Percentiles rank a stretch among this genome's conserved stretches.
Evolutionary conservation across 2,329 filamentous ascomycete genomes (phyloP).

Genomic region (Ilyonectria sp.): DNA sequence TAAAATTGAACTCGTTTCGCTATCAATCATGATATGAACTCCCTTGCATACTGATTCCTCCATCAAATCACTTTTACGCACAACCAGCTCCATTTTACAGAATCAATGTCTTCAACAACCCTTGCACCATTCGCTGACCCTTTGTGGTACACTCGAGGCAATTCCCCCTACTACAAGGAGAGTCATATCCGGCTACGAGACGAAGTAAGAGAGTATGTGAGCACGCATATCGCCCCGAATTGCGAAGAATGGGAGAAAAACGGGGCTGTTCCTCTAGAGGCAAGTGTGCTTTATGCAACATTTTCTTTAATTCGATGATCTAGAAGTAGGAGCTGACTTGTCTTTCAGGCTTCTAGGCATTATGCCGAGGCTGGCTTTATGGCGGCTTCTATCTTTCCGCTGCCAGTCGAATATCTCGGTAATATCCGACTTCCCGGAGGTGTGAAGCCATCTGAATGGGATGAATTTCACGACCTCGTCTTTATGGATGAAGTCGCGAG

Average conservation of each 20-base stretch:
- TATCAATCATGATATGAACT: background rate
- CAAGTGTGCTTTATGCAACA: background rate
- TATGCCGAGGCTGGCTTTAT: constrained; percentile 12
- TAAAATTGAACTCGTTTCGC: background rate
- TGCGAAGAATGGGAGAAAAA: constrained; percentile 76
- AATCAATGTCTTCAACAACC: background rate
- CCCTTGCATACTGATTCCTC: background rate
- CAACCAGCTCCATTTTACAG: background rate
- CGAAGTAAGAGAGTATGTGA: constrained; percentile 70
- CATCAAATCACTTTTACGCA: background rate
- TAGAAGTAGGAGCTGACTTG: background rate
- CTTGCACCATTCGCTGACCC: constrained; percentile 5
- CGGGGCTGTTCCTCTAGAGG: constrained; percentile 64
- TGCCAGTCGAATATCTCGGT: background rate
- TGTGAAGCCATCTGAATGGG: constrained; percentile 64
- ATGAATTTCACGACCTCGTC: constrained; percentile 71
- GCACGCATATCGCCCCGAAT: constrained; percentile 70
- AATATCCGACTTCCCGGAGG: constrained; percentile 42
- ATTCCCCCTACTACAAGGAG: constrained; percentile 72
- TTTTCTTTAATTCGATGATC: background rate
- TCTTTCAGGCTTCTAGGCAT: constrained; percentile 2
- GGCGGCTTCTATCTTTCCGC: constrained; percentile 8
- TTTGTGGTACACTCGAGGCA: background rate
- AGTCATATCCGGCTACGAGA: constrained; percentile 73
- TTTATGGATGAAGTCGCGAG: constrained; percentile 69